Base-by-base conservation (phyloP, 306 rosid genomes). In the Vicia faba region DNA sequence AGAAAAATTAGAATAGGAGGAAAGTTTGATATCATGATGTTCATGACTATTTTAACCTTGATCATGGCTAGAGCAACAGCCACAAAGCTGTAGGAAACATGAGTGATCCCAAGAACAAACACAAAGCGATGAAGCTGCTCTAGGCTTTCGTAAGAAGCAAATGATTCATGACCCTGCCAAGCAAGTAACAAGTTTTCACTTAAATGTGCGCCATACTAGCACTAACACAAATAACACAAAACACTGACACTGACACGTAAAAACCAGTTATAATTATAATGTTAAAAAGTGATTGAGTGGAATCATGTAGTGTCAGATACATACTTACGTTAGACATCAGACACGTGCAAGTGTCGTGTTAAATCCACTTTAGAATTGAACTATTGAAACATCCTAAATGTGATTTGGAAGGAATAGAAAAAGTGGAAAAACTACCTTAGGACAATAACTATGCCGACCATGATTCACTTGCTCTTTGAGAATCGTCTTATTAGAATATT, bases 81-180 rank as follows among this genome's bases (percentile, higher is more conserved):
- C 49, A 78, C 70, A 70, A 89, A 82, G 81, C 95, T 93, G 71
- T 89, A 93, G 23, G 82, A 76, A 80, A 93, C 80, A 80, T 89
- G 96, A 1, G 96, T 92, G 55, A 88, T 29, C 8, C 93, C 98
- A 3, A 92, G 96, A 78, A 88, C 98, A 56, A 92, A 89, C 49
- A 84, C 76, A 38, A 87, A 82, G 23, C 91, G 91, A 72, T 92
- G 98, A 76, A 92, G 96, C 87, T 92, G 96, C 81, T 92, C 96
- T 33, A 92, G 95, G 67, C 96, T 89, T 58, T 87, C 91, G 26
- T 87, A 36, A 44, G 96, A 92, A 74, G 88, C 96, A 61, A 92
- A 92, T 25, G 96, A 86, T 75, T 92, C 93, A 5, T 81, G 85
- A 77, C 91, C 96, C 98, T 92, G 83, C 6, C 29, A 69, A 72